Percentiles rank a stretch among this genome's conserved stretches.
phyloP scores from a whole-genome alignment of 78 protist genomes.

The Tieghemostelium lacteum region DNA sequence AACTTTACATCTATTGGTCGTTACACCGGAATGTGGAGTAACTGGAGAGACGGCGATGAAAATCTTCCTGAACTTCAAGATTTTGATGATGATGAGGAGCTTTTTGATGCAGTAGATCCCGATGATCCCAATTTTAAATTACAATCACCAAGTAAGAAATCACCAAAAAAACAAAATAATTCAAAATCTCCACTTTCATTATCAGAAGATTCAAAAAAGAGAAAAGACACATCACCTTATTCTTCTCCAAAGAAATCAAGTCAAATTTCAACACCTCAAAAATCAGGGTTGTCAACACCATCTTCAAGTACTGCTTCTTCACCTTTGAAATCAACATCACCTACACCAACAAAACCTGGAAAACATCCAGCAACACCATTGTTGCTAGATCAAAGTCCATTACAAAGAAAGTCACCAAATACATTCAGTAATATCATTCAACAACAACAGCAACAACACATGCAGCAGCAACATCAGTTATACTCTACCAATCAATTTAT shows the following conservation, averaged over 20 bases:
- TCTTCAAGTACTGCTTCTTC: not conserved
- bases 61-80: slow-evolving; percentile 39
- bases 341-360: not conserved
- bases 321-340: not conserved
- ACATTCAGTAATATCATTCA: not conserved
- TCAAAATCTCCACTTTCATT: not conserved
- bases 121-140: not conserved
- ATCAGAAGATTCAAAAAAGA: not conserved
- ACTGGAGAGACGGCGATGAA: slow-evolving; percentile 68
- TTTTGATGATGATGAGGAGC: slow-evolving; percentile 30
- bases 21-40: slow-evolving; percentile 75
- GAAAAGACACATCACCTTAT: not conserved
- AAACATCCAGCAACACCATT: not conserved
- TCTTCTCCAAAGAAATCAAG: not conserved
- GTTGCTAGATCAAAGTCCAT: not conserved
- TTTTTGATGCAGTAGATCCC: not conserved
- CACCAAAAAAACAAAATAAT: not conserved
- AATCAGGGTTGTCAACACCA: not conserved
- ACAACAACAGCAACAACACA: not conserved
- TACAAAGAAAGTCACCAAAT: not conserved
- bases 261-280: not conserved
- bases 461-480: too few species aligned
- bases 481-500: too few species aligned
- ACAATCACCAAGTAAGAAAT: not conserved
- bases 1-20: slow-evolving; percentile 74